Evolutionary conservation across 129 eudicot species (phyloP).

Genomic region (Erigeron canadensis): DNA sequence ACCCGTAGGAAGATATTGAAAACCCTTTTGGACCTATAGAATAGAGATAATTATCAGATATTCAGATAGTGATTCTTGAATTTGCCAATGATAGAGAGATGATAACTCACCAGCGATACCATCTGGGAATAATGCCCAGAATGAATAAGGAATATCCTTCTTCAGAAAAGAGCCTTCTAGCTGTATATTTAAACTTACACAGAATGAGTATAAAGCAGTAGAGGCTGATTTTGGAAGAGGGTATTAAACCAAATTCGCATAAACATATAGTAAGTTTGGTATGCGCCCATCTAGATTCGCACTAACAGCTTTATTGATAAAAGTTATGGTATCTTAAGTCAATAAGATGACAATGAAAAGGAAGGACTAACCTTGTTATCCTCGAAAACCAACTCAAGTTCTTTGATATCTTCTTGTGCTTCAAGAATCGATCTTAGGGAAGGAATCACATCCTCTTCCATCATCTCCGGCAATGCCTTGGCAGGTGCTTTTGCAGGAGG

Average conservation of each 20-base stretch:
- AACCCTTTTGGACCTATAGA: constrained; percentile 81
- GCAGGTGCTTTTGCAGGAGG: constrained; percentile 58
- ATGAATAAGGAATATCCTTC: constrained; percentile 50
- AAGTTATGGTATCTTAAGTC: not conserved
- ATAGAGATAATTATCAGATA: not conserved
- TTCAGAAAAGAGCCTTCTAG: constrained; percentile 80
- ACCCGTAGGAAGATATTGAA: constrained; percentile 69
- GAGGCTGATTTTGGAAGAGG: not conserved
- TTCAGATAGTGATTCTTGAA: not conserved
- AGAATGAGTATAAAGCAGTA: constrained; percentile 1
- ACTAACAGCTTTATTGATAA: not conserved
- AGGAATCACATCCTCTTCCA: constrained; percentile 89
- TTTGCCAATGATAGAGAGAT: constrained; percentile 1
- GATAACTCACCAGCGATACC: constrained; percentile 68
- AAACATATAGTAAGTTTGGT: not conserved
- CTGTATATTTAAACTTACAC: constrained; percentile 30
- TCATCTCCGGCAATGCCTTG: constrained; percentile 74
- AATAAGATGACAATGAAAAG: not conserved
- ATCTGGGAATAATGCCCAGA: constrained; percentile 92
- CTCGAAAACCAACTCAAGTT: constrained; percentile 55
- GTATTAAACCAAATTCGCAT: not conserved
- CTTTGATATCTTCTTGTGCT: constrained; percentile 59
- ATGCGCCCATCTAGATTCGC: too few species aligned
- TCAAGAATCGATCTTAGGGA: constrained; percentile 57
- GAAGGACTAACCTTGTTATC: constrained; percentile 56